Base-by-base conservation (phyloP, 805 yeast genomes). In the Saccharomyces kudriavzevii region DNA sequence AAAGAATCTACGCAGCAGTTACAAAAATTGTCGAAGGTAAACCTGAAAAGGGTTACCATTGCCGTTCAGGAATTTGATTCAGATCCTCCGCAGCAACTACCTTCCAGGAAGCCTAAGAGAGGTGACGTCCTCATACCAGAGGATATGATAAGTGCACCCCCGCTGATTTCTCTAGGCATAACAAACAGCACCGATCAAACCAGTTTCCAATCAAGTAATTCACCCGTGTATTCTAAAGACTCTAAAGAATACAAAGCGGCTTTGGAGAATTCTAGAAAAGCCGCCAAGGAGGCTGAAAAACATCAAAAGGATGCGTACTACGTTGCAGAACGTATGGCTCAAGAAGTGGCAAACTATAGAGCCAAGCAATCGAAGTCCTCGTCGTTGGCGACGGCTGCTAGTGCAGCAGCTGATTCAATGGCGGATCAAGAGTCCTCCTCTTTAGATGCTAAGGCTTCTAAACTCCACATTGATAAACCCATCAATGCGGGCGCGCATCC, bases 41-140 rank as follows among this genome's bases (percentile, higher is more conserved):
- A 64, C 22, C 71, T 87, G 65, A 77, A 80, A 58, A 74, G 91
- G 56, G 96, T 89, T 4, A 78, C 82, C 0, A 91, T 91, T 69
- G 89, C 94, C 0, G 76, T 89, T 4, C 87, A 87, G 50, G 81
- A 84, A 51, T 79, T 89, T 56, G 77, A 76, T 0, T 76, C 75
- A 56, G 97, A 91, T 68, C 97, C 97, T 1, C 96, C 96, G 1
- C 97, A 91, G 64, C 96, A 90, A 66, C 87, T 91, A 56, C 97
- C 97, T 1, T 86, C 96, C 1, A 74, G 96, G 63, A 78, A 77
- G 55, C 97, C 97, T 5, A 76, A 84, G 58, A 77, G 78, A 60
- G 97, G 97, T 6, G 85, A 89, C 63, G 90, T 85, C 24, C 75
- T 79, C 10, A 76, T 80, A 17, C 89, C 91, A 0, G 88, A 85